Conservation (phyloP, 345 rosid genomes). For the Heritiera fomes region DNA sequence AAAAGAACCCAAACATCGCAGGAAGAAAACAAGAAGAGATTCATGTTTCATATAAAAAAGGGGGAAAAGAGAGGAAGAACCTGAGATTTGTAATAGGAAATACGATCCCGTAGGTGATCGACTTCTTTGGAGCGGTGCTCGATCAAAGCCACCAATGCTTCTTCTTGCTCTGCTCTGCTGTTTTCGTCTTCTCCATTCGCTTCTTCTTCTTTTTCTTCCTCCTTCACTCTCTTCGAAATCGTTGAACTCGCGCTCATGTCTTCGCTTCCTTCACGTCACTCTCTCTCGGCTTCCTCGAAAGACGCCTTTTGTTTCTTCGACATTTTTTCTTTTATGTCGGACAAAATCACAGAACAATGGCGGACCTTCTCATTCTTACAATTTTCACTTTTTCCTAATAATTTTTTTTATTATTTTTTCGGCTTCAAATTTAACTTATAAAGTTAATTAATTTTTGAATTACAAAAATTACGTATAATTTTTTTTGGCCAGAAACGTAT, state of each 20-base stretch:
- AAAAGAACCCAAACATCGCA: neutral
- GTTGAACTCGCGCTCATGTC: constrained; percentile 10
- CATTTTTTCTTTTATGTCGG: neutral
- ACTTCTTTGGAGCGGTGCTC: constrained; percentile 73
- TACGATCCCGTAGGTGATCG: constrained; percentile 58
- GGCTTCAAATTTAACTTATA: no score
- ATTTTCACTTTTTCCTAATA: no score
- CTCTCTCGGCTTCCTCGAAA: no score
- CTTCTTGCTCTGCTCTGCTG: constrained; percentile 60
- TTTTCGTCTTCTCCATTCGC: constrained; percentile 29
- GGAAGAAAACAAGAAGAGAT: neutral
- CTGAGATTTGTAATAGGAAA: constrained; percentile 72
- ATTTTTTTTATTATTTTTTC: neutral
- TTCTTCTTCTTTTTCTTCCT: constrained; percentile 20
- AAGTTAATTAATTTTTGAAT: no score
- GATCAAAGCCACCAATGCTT: constrained; percentile 66
- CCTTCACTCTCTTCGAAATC: constrained; percentile 27
- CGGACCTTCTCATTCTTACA: no score
- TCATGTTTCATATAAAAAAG: neutral
- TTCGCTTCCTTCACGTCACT: neutral
- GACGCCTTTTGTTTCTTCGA: neutral
- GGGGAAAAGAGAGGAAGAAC: constrained; percentile 24
- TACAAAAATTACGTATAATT: no score
- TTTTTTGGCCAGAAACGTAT: no score
- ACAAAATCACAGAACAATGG: neutral